Percentiles rank a stretch among this genome's conserved stretches.
Conservation (phyloP, 371 early-diverging fungal species). For the Actinomucor elegans region DNA sequence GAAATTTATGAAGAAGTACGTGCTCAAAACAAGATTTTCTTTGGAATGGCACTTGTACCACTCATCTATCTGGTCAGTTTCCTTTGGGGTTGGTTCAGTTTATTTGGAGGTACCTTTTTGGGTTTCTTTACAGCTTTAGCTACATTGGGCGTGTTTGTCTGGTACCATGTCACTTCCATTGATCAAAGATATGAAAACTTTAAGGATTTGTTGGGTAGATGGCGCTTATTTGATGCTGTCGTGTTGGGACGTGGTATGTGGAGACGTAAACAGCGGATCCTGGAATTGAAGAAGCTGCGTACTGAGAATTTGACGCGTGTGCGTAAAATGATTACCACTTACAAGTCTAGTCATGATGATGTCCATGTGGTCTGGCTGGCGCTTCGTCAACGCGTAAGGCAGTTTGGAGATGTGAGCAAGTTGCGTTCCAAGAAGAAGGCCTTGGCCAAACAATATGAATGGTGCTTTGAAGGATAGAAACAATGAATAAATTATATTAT, state of each 20-base stretch:
- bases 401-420: constrained; percentile 32
- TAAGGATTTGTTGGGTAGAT: constrained; percentile 47
- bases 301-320: constrained; percentile 30
- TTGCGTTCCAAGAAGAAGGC: constrained; percentile 29
- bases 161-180: constrained; percentile 51
- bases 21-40: constrained; percentile 59
- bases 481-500: not conserved
- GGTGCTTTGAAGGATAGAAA: constrained; percentile 22
- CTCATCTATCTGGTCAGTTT: constrained; percentile 43
- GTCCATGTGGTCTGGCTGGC: constrained; percentile 37
- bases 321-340: constrained; percentile 29
- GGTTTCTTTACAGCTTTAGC: constrained; percentile 44
- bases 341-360: constrained; percentile 35
- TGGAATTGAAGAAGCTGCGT: constrained; percentile 38
- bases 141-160: constrained; percentile 40
- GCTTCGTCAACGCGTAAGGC: constrained; percentile 30
- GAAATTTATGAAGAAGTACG: constrained; percentile 57
- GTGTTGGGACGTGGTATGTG: constrained; percentile 50
- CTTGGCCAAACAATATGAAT: constrained; percentile 45
- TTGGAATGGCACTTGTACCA: constrained; percentile 40
- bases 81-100: constrained; percentile 41
- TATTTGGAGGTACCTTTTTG: constrained; percentile 43
- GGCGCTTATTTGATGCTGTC: constrained; percentile 54
- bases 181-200: constrained; percentile 50
- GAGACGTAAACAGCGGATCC: constrained; percentile 42